Evolutionary conservation across 805 yeast genomes (phyloP), one percentile per base, ranked within the genome.

Genomic region (Ogataea allantospora): DNA sequence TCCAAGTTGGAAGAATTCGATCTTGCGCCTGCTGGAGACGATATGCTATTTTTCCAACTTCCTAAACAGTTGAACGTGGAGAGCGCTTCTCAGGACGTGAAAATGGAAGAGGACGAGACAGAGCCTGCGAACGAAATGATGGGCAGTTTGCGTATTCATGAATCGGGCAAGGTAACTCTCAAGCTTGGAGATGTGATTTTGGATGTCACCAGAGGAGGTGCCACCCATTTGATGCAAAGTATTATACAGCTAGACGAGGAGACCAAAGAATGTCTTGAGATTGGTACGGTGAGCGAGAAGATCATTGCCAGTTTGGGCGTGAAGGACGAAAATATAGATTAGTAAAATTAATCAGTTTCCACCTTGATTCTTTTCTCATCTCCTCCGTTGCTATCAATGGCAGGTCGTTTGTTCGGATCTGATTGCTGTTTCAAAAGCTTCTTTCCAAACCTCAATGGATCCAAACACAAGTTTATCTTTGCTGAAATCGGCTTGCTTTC

Each of bases 91-190:
- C 5, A 22, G 40, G 23, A 22, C 25, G 45, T 25, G 11, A 40
- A 44, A 27, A 27, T 30, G 30, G 47, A 46, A 17, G 26, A 33
- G 19, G 42, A 38, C 7, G 33, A n/a, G 9, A 18, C 14, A 20
- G 36, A 23, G 9, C 28, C 22, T 14, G 24, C n/a, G 29, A 30
- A 27, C 15, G 20, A 96, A 1, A 68, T 68, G 38, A 70, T 88
- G 25, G 97, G 97, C 5, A 69, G 74, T 7, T 54, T 91, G 22
- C 75, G 91, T 38, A 68, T 81, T 30, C 96, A 89, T 58, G 76
- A 80, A 53, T 86, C 96, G 1, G 98, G 98, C 3, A 85, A 76
- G 55, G 59, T 88, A 14, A 71, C 95, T 3, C 73, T 89, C 59
- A 73, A 77, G 43, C 65, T 91, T 25, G 96, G 95, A 10, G 75